Evolutionary conservation across 176 grass and related monocot species (phyloP).

Genomic region (Elaeis guineensis): DNA sequence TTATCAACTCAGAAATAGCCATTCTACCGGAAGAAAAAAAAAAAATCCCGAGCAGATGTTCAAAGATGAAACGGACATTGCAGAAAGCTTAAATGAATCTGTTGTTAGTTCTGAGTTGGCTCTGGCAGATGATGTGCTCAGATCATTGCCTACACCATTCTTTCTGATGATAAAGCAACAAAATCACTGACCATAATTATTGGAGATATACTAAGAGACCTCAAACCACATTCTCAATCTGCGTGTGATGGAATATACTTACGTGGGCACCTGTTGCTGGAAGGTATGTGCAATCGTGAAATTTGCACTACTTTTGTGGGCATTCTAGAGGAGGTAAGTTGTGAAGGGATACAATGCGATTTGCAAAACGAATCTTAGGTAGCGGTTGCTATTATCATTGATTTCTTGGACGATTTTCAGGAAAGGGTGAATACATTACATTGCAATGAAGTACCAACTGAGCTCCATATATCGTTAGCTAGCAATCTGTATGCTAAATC

Average conservation of each 20-base stretch:
- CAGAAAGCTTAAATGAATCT: conserved; percentile 51
- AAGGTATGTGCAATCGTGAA: conserved; percentile 53
- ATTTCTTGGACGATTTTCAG: conserved; percentile 51
- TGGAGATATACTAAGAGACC: conserved; percentile 40
- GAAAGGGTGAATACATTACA: conserved; percentile 26
- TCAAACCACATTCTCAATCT: conserved; percentile 55
- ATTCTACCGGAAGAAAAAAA: too few relatives aligned
- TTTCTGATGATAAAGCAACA: conserved; percentile 56
- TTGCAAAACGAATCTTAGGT: conserved; percentile 31
- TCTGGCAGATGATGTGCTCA: conserved; percentile 70
- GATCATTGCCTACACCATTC: conserved; percentile 68
- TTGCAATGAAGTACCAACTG: conserved; percentile 23
- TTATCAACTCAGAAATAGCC: conserved; percentile 39
- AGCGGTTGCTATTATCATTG: conserved; percentile 28
- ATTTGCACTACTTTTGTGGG: conserved; percentile 48
- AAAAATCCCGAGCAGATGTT: conserved; percentile 41
- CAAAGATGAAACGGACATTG: conserved; percentile 37
- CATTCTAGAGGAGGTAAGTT: conserved; percentile 51
- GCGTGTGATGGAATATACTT: conserved; percentile 79
- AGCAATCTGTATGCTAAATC: conserved; percentile 26
- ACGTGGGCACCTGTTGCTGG: conserved; percentile 77
- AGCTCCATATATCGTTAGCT: conserved; percentile 21
- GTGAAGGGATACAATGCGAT: conserved; percentile 38
- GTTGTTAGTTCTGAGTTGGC: conserved; percentile 70
- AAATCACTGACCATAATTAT: conserved; percentile 22